Evolutionary conservation across 805 yeast species (phyloP).

Genomic region (Wickerhamiella allomyrinae): DNA sequence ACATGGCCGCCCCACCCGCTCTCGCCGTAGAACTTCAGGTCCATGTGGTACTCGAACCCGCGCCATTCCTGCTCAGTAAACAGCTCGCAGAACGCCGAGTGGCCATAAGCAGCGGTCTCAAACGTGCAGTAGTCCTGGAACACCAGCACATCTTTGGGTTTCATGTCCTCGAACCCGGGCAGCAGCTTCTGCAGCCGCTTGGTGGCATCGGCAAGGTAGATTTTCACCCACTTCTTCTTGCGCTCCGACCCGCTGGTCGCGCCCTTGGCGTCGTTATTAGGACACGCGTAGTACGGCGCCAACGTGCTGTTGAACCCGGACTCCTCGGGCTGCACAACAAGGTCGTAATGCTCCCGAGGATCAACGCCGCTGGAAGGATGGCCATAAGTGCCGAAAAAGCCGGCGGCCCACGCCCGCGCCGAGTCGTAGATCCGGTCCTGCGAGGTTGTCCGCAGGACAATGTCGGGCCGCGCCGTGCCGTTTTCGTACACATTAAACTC

Average conservation of each 20-base stretch:
- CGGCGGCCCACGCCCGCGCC: constrained; percentile 32
- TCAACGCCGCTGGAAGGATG: constrained; percentile 21
- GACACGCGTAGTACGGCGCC: constrained; percentile 28
- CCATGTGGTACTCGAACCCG: constrained; percentile 45
- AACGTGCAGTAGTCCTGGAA: constrained; percentile 57
- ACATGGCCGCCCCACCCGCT: constrained; percentile 43
- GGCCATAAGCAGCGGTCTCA: constrained; percentile 57
- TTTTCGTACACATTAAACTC: constrained; percentile 21
- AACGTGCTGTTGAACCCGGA: constrained; percentile 25
- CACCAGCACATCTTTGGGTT: constrained; percentile 36
- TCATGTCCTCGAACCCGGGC: constrained; percentile 37
- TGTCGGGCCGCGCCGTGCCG: constrained; percentile 23
- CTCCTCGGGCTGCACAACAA: constrained; percentile 24
- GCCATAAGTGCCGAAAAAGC: constrained; percentile 28
- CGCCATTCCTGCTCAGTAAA: constrained; percentile 58
- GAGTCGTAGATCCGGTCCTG: constrained; percentile 29
- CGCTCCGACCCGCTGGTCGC: constrained; percentile 19
- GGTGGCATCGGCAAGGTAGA: constrained; percentile 39
- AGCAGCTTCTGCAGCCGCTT: constrained; percentile 42
- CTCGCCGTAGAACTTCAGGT: constrained; percentile 44
- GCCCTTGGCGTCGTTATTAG: constrained; percentile 21
- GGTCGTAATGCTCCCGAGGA: constrained; percentile 22
- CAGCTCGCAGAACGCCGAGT: constrained; percentile 50
- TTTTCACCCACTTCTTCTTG: constrained; percentile 25
- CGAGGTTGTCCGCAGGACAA: constrained; percentile 27